Evolutionary conservation across 148 eudicot species (phyloP).

Genomic region (Rhododendron ferrugineum): DNA sequence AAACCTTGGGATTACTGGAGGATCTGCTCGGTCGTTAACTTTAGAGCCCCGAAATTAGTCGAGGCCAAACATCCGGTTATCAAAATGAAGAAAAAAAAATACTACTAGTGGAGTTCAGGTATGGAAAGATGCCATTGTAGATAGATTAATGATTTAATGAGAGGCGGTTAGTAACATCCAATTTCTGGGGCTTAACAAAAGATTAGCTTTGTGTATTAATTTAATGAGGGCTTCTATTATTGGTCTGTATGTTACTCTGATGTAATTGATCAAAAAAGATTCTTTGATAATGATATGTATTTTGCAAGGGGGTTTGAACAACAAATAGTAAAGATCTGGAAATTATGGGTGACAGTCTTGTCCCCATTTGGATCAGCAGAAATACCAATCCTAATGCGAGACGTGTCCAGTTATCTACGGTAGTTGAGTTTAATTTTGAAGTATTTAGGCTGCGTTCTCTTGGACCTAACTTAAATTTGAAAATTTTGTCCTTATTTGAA

Average conservation of each 20-base stretch:
- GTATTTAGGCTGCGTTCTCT: too few species aligned
- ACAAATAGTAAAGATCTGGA: slow-evolving; percentile 3
- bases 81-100: neutral
- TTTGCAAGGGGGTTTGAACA: slow-evolving; percentile 8
- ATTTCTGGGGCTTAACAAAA: slow-evolving; percentile 9
- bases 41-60: too few species aligned
- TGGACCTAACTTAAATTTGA: too few species aligned
- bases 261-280: slow-evolving; percentile 30
- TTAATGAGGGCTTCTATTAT: slow-evolving; percentile 19
- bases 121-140: slow-evolving; percentile 25
- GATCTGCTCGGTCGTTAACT: too few species aligned
- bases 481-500: too few species aligned
- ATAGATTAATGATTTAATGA: slow-evolving; percentile 13
- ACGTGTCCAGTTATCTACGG: slow-evolving; percentile 3
- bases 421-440: neutral
- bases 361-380: neutral
- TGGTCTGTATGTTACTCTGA: slow-evolving; percentile 19
- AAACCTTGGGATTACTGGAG: too few species aligned
- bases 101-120: slow-evolving; percentile 35
- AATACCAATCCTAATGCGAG: neutral
- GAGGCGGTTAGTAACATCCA: slow-evolving; percentile 24
- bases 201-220: slow-evolving; percentile 10
- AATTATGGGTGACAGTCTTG: neutral
- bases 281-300: slow-evolving; percentile 29
- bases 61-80: too few species aligned